These are phyloP conservation scores for Asterophora lycoperdoides DNA, from an alignment of 768 basidiomycete genomes.

Conservation along the genomic window DNA sequence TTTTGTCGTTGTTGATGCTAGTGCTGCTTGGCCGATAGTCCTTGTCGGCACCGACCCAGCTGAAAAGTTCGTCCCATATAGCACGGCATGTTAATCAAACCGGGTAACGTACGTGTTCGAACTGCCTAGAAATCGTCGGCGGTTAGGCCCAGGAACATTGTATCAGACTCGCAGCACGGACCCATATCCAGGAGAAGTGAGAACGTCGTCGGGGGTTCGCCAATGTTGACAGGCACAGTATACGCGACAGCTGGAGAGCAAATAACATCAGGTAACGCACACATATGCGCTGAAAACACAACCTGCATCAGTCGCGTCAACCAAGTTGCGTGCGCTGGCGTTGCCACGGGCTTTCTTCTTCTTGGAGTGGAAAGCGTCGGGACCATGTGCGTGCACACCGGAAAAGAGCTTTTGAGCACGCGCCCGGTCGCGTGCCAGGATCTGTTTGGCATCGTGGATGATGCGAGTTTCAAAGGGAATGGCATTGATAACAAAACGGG, in stretches of 20 bases:
- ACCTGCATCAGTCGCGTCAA: constrained; percentile 58
- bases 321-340: constrained; percentile 25
- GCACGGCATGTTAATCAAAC: no score
- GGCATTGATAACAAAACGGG: constrained; percentile 31
- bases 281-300: constrained; percentile 5
- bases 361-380: constrained; percentile 29
- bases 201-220: constrained; percentile 44
- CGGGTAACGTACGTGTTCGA: constrained; percentile 5
- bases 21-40: constrained; percentile 43
- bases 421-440: constrained; percentile 49
- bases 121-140: constrained; percentile 2
- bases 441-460: constrained; percentile 39
- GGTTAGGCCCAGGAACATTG: constrained; percentile 26
- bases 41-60: constrained; percentile 51
- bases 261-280: not conserved
- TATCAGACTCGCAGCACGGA: constrained; percentile 22
- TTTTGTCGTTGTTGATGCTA: constrained; percentile 31
- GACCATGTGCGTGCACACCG: constrained; percentile 53
- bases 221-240: constrained; percentile 47
- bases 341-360: constrained; percentile 4
- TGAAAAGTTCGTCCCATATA: constrained; percentile 1
- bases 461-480: constrained; percentile 46
- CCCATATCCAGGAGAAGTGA: constrained; percentile 58
- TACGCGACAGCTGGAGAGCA: constrained; percentile 40
- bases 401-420: constrained; percentile 54